Conservation (phyloP, 140 eudicot species). For the Flaveria floridana region DNA sequence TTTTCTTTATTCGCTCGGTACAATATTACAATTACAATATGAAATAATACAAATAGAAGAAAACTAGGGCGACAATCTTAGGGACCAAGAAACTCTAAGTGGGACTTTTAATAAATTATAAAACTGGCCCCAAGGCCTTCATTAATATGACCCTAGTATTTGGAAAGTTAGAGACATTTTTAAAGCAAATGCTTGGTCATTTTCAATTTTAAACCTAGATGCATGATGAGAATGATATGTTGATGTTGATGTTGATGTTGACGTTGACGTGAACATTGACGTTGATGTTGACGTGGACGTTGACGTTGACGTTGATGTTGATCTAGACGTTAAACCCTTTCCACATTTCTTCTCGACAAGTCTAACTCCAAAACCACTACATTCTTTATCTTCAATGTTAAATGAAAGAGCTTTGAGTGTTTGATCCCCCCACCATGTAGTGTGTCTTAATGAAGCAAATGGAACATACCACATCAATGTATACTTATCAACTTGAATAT, state of each 20-base stretch:
- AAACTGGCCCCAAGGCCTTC: neutral
- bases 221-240: neutral
- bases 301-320: neutral
- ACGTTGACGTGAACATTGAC: no score
- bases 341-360: neutral
- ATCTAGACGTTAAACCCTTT: neutral
- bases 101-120: neutral
- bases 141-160: neutral
- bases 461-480: slow-evolving; percentile 1
- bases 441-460: neutral
- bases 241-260: neutral
- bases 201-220: neutral
- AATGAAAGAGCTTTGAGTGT: neutral
- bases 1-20: no score
- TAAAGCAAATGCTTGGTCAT: neutral
- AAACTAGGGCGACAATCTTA: neutral
- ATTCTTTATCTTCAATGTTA: neutral
- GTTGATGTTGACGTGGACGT: neutral
- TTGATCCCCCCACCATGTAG: neutral
- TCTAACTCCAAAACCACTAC: slow-evolving; percentile 9
- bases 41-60: neutral
- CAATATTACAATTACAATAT: neutral
- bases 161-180: neutral
- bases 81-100: neutral
- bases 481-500: neutral